These are phyloP conservation scores for Parastagonospora nodorum DNA, from an alignment of 2,329 filamentous ascomycete genomes.

Conservation along the genomic window DNA sequence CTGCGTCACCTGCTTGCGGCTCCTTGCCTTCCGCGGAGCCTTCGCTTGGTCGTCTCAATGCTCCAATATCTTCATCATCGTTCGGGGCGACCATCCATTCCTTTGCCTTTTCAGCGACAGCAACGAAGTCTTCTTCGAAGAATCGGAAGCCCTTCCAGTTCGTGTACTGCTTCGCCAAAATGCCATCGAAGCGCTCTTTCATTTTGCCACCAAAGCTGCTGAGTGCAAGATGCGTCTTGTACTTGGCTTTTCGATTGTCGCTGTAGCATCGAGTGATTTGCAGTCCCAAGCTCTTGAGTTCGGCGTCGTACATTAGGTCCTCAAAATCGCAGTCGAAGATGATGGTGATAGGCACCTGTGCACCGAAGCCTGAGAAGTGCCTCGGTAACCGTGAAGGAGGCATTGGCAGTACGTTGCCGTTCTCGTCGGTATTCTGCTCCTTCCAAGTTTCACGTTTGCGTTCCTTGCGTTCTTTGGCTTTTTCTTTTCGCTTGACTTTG, in stretches of 20 bases:
- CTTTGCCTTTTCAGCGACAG: conserved; percentile 68
- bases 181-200: conserved; percentile 77
- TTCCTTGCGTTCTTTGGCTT: conserved; percentile 58
- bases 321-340: conserved; percentile 94
- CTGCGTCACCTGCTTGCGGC: conserved; percentile 12
- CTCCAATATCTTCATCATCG: conserved; percentile 64
- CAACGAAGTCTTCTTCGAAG: conserved; percentile 73
- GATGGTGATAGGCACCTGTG: conserved; percentile 75
- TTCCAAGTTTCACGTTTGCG: conserved; percentile 54
- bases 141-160: conserved; percentile 82
- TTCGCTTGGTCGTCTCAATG: conserved; percentile 51
- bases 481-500: conserved; percentile 63
- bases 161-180: conserved; percentile 71
- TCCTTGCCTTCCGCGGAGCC: conserved; percentile 50
- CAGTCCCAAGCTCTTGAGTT: conserved; percentile 78
- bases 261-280: conserved; percentile 90
- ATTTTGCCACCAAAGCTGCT: conserved; percentile 78
- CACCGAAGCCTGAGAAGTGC: conserved; percentile 41
- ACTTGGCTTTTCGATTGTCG: conserved; percentile 75
- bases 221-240: conserved; percentile 73
- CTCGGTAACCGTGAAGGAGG: conserved; percentile 24
- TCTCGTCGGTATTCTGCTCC: conserved; percentile 39
- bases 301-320: conserved; percentile 83
- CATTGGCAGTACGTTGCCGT: conserved; percentile 19
- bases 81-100: conserved; percentile 67